These are phyloP conservation scores for Ambrosiella beaveri DNA, from an alignment of 2,329 filamentous ascomycete genomes.

Conservation along the genomic window DNA sequence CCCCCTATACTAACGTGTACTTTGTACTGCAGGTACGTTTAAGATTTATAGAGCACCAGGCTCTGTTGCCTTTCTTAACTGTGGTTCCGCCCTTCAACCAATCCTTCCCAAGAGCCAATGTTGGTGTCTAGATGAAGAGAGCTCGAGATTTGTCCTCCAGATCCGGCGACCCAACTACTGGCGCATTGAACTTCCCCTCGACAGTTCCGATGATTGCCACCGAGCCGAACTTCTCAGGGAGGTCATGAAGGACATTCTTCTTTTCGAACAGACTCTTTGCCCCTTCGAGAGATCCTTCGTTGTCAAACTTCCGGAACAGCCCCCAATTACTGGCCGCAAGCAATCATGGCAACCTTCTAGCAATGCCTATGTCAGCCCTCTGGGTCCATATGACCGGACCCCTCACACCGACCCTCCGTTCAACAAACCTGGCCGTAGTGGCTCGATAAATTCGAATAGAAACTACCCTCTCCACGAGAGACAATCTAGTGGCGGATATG, in stretches of 20 bases:
- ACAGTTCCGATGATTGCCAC: conserved; percentile 38
- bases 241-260: conserved; percentile 54
- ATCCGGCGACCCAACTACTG: conserved; percentile 74
- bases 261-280: conserved; percentile 76
- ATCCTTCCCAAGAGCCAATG: conserved; percentile 82
- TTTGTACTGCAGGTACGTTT: conserved; percentile 39
- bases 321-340: conserved; percentile 17
- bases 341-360: conserved; percentile 8
- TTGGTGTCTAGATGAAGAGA: conserved; percentile 77
- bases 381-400: conserved; percentile 11
- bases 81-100: conserved; percentile 65
- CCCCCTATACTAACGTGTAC: not conserved
- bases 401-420: conserved; percentile 2
- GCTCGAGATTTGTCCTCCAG: conserved; percentile 68
- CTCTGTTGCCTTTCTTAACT: conserved; percentile 75
- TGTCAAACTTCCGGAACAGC: conserved; percentile 53
- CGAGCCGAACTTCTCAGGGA: conserved; percentile 50
- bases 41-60: conserved; percentile 75
- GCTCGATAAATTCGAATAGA: conserved; percentile 5
- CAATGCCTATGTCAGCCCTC: conserved; percentile 6
- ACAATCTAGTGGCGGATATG: not conserved
- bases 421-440: not conserved
- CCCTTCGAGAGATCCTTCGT: conserved; percentile 67
- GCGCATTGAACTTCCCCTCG: conserved; percentile 62
- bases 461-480: conserved; percentile 4